Evolutionary conservation across 1,139 yeast species (phyloP), one percentile per base, ranked within the genome.

Genomic region (Geotrichum bryndzae): DNA sequence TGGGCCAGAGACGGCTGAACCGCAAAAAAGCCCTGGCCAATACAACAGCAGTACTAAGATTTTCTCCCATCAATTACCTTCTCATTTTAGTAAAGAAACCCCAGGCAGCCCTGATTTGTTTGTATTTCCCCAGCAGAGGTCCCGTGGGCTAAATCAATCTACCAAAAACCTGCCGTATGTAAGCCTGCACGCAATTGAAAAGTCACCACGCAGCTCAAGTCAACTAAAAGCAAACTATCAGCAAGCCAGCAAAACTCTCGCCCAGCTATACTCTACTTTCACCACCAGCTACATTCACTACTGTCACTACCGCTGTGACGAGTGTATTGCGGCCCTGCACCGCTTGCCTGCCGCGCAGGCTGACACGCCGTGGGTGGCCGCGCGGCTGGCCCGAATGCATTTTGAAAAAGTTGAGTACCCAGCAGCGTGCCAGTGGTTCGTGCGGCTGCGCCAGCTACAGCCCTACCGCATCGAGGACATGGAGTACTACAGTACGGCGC

Each of bases 341-440:
- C 76, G 84, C 6, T 79, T 90, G 23, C 84, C 94, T 0, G 84
- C 82, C 10, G 70, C 77, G 29, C 96, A 90, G 67, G 79, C 82
- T 60, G 80, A 84, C 54, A 86, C 96, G 18, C 96, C 97, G 0
- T 91, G 96, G 91, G 96, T 91, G 8, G 79, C 90, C 59, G 83
- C 94, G 50, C 86, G 87, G 69, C 74, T 88, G 33, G 99, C 96
- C 0, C 78, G 91, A 65, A 77, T 90, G 59, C 90, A 91, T 73
- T 92, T 88, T 74, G 99, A 94, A 72, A 84, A 88, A 68, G 95
- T 89, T 27, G 88, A 91, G 71, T 94, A 94, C 74, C 85, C 84
- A 63, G 88, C 87, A 72, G 83, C 96, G 4, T 88, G 85, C 65
- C 73, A 77, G 57, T 85, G 82, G 68, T 94, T 89, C 69, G 76